Conservation (phyloP, 192 early-diverging fungal genomes). For the Podochytrium sp. region DNA sequence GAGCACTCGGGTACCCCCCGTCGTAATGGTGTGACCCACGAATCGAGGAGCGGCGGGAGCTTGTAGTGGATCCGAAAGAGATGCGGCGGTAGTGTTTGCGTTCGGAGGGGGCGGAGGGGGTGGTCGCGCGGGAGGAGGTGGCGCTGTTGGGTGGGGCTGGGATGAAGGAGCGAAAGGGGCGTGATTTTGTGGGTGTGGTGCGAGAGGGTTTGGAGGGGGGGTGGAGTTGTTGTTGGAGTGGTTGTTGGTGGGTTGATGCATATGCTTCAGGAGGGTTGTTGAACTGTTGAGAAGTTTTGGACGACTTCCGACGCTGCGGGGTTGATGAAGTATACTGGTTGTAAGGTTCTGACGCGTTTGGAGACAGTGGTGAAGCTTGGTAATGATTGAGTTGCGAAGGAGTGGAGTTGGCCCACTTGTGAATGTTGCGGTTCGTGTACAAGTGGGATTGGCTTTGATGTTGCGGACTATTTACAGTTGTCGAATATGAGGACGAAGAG, state of each 20-base stretch:
- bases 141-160: conserved; percentile 29
- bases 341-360: not conserved
- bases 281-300: not conserved
- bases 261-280: not conserved
- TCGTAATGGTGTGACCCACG: too few species aligned
- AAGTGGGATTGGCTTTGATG: conserved; percentile 8
- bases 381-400: not conserved
- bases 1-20: too few species aligned
- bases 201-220: not conserved
- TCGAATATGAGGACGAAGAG: not conserved
- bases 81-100: conserved; percentile 26
- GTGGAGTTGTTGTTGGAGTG: conserved; percentile 4
- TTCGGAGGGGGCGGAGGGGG: conserved; percentile 8
- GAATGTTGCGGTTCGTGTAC: conserved; percentile 4
- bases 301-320: too few species aligned
- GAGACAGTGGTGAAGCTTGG: not conserved
- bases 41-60: conserved; percentile 13
- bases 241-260: not conserved
- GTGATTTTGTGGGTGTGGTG: not conserved
- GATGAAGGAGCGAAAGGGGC: conserved; percentile 13
- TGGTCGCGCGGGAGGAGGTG: conserved; percentile 28
- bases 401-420: conserved; percentile 2
- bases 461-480: not conserved
- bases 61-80: conserved; percentile 20
- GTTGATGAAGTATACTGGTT: too few species aligned